Base-by-base conservation (phyloP, 352 stramenopile species). In the Vaucheria bursata region DNA sequence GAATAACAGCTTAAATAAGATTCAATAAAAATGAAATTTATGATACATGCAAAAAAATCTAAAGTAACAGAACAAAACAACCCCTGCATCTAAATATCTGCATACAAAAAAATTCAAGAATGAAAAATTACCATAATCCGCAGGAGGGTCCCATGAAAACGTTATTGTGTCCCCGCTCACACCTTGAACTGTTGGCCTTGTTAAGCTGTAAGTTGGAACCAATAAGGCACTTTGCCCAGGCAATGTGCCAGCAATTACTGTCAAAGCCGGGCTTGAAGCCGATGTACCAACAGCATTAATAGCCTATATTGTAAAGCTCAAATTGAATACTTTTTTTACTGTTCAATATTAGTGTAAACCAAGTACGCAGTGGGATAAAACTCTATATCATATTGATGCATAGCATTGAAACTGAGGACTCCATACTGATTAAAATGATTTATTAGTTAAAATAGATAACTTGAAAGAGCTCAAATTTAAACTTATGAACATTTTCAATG, bases 211-310 rank as follows among this genome's bases (percentile, higher is more conserved):
- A 0, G 78, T 81, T 69, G 67, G 25, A 39, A n/a, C 25, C 69
- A 4, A 39, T 37, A 34, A 5, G 4, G 66, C 12, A 38, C 25
- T 33, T 39, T 88, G 76, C 74, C 88, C 88, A 52, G 87, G 79
- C 40, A 85, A 25, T 32, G 83, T 92, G 2, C 90, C 93, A 67
- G 95, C 87, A 2, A 97, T 79, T 8, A 95, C 87, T 0, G 92
- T 94, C 38, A 97, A 79, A n/a, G 94, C 78, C 31, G 78, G 78
- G 65, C 78, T 83, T 39, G 97, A 79, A 89, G 89, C 31, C 90
- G 78, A 83, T 4, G 78, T 81, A 3, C 78, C 78, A 34, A 72
- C 69, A 36, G 29, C 45, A 72, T 81, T 83, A 12, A 81, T 67
- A 64, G 78, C 78, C 65, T 72, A 35, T 35, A 32, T 34, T 34